These are phyloP conservation scores for Cystobasidiaceae sp. DNA, from an alignment of 1,284 basidiomycete species.

Conservation along the genomic window DNA sequence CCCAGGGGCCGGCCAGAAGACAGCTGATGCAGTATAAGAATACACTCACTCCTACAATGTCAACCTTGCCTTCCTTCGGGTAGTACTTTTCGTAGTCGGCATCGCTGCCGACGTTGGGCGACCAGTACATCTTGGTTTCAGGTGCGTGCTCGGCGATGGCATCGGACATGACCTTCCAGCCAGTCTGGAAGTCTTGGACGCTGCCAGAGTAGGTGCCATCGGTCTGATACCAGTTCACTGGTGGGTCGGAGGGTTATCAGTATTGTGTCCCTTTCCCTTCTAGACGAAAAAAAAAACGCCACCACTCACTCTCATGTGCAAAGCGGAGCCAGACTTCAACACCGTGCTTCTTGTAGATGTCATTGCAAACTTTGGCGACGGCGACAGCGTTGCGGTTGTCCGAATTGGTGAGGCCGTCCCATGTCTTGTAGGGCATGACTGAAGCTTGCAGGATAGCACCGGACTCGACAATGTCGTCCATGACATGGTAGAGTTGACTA, in stretches of 20 bases:
- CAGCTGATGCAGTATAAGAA: too few species aligned
- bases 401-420: slow-evolving; percentile 38
- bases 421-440: slow-evolving; percentile 33
- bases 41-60: slow-evolving; percentile 44
- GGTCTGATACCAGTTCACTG: slow-evolving; percentile 28
- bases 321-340: slow-evolving; percentile 48
- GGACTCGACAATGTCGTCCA: slow-evolving; percentile 30
- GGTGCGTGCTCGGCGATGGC: slow-evolving; percentile 43
- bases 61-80: slow-evolving; percentile 44
- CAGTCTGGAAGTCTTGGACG: slow-evolving; percentile 46
- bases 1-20: too few species aligned
- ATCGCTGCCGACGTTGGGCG: slow-evolving; percentile 40
- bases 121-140: slow-evolving; percentile 42
- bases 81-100: slow-evolving; percentile 41
- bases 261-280: neutral
- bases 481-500: slow-evolving; percentile 17
- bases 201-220: slow-evolving; percentile 44
- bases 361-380: slow-evolving; percentile 45
- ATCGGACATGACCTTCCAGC: slow-evolving; percentile 45
- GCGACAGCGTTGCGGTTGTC: slow-evolving; percentile 44
- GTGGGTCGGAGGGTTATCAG: neutral
- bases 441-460: slow-evolving; percentile 33
- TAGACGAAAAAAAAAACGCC: too few species aligned
- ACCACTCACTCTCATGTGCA: slow-evolving; percentile 35
- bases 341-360: slow-evolving; percentile 44